A percentile compares a stretch with the other conserved stretches of the same genome.
Evolutionary conservation across 83 land plant genomes (phyloP).

Genomic region (Larix sibirica): DNA sequence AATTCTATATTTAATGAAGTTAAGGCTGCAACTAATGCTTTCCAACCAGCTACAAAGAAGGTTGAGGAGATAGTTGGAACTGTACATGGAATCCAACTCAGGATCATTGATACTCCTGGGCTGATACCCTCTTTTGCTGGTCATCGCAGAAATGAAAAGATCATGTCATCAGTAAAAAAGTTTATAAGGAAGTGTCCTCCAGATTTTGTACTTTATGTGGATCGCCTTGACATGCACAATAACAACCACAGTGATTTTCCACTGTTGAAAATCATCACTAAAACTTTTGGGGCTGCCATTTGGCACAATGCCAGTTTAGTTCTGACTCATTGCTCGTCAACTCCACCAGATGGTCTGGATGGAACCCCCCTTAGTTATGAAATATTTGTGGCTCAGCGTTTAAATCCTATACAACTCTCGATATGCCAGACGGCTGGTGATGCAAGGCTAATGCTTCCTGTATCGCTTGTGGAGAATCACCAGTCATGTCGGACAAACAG

Average conservation of each 20-base stretch:
- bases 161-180: slow-evolving; percentile 48
- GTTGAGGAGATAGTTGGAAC: slow-evolving; percentile 62
- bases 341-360: slow-evolving; percentile 52
- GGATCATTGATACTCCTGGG: slow-evolving; percentile 77
- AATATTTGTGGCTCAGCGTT: slow-evolving; percentile 37
- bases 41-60: slow-evolving; percentile 51
- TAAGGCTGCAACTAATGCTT: slow-evolving; percentile 58
- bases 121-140: slow-evolving; percentile 31
- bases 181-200: slow-evolving; percentile 61
- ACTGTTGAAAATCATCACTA: slow-evolving; percentile 58
- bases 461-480: slow-evolving; percentile 70
- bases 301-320: slow-evolving; percentile 75
- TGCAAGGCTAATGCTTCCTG: slow-evolving; percentile 54
- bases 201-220: slow-evolving; percentile 69
- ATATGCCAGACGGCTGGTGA: slow-evolving; percentile 59
- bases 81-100: slow-evolving; percentile 55
- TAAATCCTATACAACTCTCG: slow-evolving; percentile 43
- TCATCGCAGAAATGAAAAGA: slow-evolving; percentile 45
- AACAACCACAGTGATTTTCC: slow-evolving; percentile 52
- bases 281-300: slow-evolving; percentile 57
- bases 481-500: slow-evolving; percentile 46
- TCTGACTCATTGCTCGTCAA: slow-evolving; percentile 61
- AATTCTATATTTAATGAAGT: slow-evolving; percentile 65
- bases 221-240: slow-evolving; percentile 63
- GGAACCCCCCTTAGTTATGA: slow-evolving; percentile 58